Percentiles rank a stretch among this genome's conserved stretches.
Evolutionary conservation across 805 yeast species (phyloP).

Genomic region (Starmerella vitae): DNA sequence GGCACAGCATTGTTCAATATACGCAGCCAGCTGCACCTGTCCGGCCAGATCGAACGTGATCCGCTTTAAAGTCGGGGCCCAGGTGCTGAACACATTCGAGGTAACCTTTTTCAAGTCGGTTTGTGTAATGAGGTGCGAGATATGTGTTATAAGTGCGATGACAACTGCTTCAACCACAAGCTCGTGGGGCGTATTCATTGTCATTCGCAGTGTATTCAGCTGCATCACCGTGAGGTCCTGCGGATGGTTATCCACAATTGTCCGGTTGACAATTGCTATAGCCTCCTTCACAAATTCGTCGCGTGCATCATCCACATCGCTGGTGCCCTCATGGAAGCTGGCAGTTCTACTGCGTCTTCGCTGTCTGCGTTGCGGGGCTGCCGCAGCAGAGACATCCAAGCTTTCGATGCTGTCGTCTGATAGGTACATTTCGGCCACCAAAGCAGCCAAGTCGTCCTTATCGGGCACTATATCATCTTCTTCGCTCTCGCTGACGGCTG

Average conservation of each 20-base stretch:
- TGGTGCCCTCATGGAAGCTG: conserved; percentile 34
- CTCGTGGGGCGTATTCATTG: conserved; percentile 89
- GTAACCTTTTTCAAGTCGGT: conserved; percentile 70
- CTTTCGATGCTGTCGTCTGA: conserved; percentile 26
- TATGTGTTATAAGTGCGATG: conserved; percentile 54
- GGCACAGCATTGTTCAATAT: conserved; percentile 36
- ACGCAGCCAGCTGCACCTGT: conserved; percentile 51
- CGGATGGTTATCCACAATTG: conserved; percentile 84
- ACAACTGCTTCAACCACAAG: conserved; percentile 78
- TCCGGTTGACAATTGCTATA: conserved; percentile 82
- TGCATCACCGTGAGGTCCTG: conserved; percentile 86
- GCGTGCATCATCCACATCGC: conserved; percentile 42
- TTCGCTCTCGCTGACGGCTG: conserved; percentile 3
- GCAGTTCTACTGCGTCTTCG: conserved; percentile 18
- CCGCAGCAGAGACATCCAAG: conserved; percentile 3
- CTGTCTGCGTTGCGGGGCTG: conserved; percentile 8
- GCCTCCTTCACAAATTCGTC: conserved; percentile 84
- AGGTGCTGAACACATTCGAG: conserved; percentile 56
- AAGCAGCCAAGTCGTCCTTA: conserved; percentile 17
- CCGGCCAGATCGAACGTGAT: conserved; percentile 76
- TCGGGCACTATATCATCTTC: conserved; percentile 8
- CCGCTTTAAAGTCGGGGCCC: conserved; percentile 72
- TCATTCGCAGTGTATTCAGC: conserved; percentile 89
- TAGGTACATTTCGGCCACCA: conserved; percentile 24
- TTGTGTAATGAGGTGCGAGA: conserved; percentile 59